Base-by-base conservation (phyloP, 345 rosid genomes). In the Eucalyptus erythrocorys region DNA sequence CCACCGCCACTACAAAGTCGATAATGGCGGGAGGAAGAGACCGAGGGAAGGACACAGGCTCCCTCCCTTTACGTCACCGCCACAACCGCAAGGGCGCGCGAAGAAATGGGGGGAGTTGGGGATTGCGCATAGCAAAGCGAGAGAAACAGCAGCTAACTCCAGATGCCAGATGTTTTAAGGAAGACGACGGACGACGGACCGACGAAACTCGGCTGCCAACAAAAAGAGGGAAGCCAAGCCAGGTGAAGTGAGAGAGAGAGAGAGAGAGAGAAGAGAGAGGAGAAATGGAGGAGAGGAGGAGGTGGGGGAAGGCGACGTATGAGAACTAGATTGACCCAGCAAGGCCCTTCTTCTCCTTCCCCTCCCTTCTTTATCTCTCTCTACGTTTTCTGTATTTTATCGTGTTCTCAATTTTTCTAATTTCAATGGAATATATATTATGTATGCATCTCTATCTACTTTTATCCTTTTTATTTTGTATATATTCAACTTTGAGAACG, bases 281-380 rank as follows among this genome's bases (percentile, higher is more conserved):
- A 19, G 42, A 61, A 32, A 42, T 13, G 34, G 81, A 61, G 87
- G 10, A 48, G 76, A 1, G 2, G 76, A n/a, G 40, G 21, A n/a
- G 17, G 84, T 49, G n/a, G 84, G 24, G 50, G 90, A 89, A 48
- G 88, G 90, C 66, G 90, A 89, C 90, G 90, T 86, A 68, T 89
- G 90, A 89, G 90, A 89, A 85, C 88, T 48, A 86, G 26, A 89
- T 85, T 86, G 32, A 55, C 88, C 90, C 90, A 89, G 17, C 88
- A 12, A 68, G 88, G 86, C 89, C 88, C 19, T n/a, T 45, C 49
- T 51, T 48, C 61, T 80, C 89, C 15, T 22, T 55, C 43, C 59
- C 48, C 45, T 32, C 57, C 51, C 68, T 9, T 26, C 24, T 43
- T 10, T 30, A 61, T 24, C 81, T 21, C 51, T 30, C 68, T 57